These are phyloP conservation scores for Scheffersomyces titani DNA, from an alignment of 1,139 yeast genomes.

Conservation along the genomic window DNA sequence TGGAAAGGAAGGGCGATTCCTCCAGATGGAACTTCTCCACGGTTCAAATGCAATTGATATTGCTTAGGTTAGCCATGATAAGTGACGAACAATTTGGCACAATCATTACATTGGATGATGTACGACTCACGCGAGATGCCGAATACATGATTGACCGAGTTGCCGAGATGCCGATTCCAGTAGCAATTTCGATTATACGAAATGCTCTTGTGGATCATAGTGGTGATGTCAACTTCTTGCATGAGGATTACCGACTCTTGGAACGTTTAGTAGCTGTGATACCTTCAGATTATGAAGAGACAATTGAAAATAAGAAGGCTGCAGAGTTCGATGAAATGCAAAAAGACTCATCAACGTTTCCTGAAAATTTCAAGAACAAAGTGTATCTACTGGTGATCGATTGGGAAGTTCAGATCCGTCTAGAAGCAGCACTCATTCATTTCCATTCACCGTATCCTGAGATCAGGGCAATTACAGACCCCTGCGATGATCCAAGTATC, in stretches of 20 bases:
- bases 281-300: conserved; percentile 16
- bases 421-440: conserved; percentile 45
- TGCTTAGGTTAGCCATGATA: conserved; percentile 32
- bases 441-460: conserved; percentile 51
- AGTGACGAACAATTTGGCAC: conserved; percentile 26
- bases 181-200: conserved; percentile 36
- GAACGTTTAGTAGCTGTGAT: conserved; percentile 29
- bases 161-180: conserved; percentile 17
- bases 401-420: conserved; percentile 36
- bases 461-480: conserved; percentile 46
- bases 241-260: conserved; percentile 36
- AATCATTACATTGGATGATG: conserved; percentile 13
- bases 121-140: conserved; percentile 21
- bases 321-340: conserved; percentile 9
- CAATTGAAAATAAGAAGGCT: conserved; percentile 6
- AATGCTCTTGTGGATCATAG: conserved; percentile 40
- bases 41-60: conserved; percentile 25
- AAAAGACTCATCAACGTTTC: neutral
- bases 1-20: neutral
- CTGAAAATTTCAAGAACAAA: conserved; percentile 21
- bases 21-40: neutral
- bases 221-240: conserved; percentile 44
- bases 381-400: conserved; percentile 31
- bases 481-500: conserved; percentile 39
- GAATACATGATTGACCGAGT: conserved; percentile 34